These are phyloP conservation scores for Solanum dulcamara DNA, from an alignment of 257 asterid genomes.

Conservation along the genomic window DNA sequence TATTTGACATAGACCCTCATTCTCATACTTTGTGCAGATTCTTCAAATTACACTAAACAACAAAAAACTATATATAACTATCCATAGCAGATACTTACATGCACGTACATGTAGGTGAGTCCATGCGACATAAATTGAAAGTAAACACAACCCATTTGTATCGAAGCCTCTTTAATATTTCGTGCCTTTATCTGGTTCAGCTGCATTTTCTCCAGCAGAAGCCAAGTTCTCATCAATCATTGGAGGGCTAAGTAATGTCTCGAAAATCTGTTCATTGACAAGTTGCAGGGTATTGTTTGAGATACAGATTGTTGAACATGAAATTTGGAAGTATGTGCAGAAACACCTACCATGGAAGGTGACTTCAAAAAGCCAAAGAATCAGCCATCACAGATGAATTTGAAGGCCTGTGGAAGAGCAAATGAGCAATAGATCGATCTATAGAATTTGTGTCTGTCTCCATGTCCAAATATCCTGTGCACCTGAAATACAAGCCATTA, in stretches of 20 bases:
- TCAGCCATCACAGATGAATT: constrained; percentile 21
- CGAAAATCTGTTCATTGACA: constrained; percentile 32
- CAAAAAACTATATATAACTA: not conserved
- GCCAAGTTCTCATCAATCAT: constrained; percentile 16
- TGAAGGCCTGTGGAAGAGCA: constrained; percentile 61
- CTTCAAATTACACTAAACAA: not conserved
- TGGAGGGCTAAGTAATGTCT: constrained; percentile 17
- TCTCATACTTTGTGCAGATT: not conserved
- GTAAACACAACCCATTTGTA: not conserved
- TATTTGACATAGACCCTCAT: not conserved
- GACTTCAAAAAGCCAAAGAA: constrained; percentile 22
- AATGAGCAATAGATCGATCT: constrained; percentile 82
- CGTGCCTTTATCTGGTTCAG: constrained; percentile 1
- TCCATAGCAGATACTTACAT: not conserved
- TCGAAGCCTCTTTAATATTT: not conserved
- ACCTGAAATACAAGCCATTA: constrained; percentile 12
- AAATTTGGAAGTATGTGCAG: not conserved
- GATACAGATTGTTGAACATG: constrained; percentile 1
- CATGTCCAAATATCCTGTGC: constrained; percentile 38
- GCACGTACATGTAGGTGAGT: not conserved
- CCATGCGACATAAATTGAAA: not conserved
- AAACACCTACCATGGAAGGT: constrained; percentile 25
- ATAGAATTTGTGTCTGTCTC: constrained; percentile 78
- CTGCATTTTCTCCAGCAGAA: constrained; percentile 16
- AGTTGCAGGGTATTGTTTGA: constrained; percentile 6